Evolutionary conservation across 208 protist species (phyloP).

Genomic region (Leptomonas pyrrhocoris): DNA sequence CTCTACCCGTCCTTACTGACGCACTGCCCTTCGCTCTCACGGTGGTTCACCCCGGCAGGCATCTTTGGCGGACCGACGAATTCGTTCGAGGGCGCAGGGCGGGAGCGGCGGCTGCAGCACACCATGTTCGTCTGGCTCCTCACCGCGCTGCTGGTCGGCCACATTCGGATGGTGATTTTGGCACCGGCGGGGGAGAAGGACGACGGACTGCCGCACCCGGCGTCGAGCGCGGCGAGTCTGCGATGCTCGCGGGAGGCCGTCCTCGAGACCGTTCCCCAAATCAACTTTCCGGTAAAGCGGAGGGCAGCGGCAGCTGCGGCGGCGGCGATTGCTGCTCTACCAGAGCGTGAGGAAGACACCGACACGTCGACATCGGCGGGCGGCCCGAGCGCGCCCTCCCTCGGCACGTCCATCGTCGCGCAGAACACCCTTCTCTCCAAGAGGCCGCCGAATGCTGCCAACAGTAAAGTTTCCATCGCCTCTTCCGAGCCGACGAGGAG

Average conservation of each 20-base stretch:
- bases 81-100: slow-evolving; percentile 7
- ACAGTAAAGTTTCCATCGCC: neutral
- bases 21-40: slow-evolving; percentile 49
- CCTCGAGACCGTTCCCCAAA: slow-evolving; percentile 9
- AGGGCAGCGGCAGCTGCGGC: neutral
- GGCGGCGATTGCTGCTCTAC: neutral
- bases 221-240: slow-evolving; percentile 1
- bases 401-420: slow-evolving; percentile 17
- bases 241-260: slow-evolving; percentile 20
- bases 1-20: slow-evolving; percentile 66
- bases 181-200: slow-evolving; percentile 6
- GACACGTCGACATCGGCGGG: neutral
- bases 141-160: slow-evolving; percentile 25
- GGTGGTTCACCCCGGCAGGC: slow-evolving; percentile 33
- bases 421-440: slow-evolving; percentile 23
- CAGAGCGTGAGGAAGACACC: neutral
- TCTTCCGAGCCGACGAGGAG: neutral
- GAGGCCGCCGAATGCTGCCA: neutral
- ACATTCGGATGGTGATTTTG: slow-evolving; percentile 19
- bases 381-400: neutral
- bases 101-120: slow-evolving; percentile 28
- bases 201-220: slow-evolving; percentile 6
- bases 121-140: slow-evolving; percentile 31
- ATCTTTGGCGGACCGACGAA: slow-evolving; percentile 17
- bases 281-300: slow-evolving; percentile 34